Percentiles rank a stretch among this genome's conserved stretches.
phyloP scores from a whole-genome alignment of 139 green algal genomes.

The Chlorella sorokiniana region DNA sequence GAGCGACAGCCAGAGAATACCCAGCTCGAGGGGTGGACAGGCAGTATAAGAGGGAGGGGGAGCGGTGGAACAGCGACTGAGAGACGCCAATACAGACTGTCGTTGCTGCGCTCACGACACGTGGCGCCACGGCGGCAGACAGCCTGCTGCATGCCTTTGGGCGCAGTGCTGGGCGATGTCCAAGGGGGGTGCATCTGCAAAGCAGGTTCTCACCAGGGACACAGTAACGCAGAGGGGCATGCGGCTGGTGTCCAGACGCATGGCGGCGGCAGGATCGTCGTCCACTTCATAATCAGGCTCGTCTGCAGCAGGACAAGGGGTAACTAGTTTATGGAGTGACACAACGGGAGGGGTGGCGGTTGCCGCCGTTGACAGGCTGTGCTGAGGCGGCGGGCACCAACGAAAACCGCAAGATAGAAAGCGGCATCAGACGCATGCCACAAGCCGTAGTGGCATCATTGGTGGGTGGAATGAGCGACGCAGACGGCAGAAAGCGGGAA shows the following conservation, averaged over 20 bases:
- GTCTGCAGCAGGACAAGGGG: slow-evolving; percentile 6
- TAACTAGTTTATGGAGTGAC: neutral
- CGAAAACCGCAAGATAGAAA: too few relatives aligned
- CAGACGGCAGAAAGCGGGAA: too few relatives aligned
- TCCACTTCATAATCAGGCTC: slow-evolving; percentile 79
- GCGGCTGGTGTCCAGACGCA: slow-evolving; percentile 48
- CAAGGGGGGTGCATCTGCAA: slow-evolving; percentile 8
- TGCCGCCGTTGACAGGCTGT: too few relatives aligned
- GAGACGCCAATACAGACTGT: neutral
- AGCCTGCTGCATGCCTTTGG: neutral
- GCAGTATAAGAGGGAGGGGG: too few relatives aligned
- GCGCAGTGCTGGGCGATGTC: neutral
- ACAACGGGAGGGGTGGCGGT: too few relatives aligned
- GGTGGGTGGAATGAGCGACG: too few relatives aligned
- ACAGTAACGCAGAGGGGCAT: slow-evolving; percentile 66
- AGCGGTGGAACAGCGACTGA: too few relatives aligned
- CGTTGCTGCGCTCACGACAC: neutral
- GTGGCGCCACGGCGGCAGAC: neutral
- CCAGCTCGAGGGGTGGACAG: too few relatives aligned
- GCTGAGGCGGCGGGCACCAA: too few relatives aligned
- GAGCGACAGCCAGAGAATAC: too few relatives aligned
- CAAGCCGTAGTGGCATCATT: too few relatives aligned
- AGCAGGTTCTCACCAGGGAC: slow-evolving; percentile 54
- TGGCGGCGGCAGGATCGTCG: slow-evolving; percentile 56
- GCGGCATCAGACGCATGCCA: too few relatives aligned